Conservation (phyloP, 1,284 basidiomycete species). For the Singerocomus rubriflavus region DNA sequence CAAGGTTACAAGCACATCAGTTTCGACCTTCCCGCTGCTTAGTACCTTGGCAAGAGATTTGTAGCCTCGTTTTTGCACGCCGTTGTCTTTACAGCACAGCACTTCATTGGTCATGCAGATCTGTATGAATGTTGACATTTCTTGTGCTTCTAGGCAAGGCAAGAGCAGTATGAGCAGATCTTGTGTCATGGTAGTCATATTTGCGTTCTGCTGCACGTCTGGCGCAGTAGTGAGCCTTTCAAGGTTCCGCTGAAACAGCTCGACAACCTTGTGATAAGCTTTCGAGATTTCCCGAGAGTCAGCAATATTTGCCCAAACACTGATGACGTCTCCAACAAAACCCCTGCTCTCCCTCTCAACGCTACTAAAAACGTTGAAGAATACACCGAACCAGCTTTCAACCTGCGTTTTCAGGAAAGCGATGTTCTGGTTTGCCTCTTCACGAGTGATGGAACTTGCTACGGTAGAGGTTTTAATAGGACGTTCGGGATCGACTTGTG, state of each 20-base stretch:
- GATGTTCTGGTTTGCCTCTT: slow-evolving; percentile 69
- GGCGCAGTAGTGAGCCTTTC: slow-evolving; percentile 34
- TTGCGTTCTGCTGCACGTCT: slow-evolving; percentile 31
- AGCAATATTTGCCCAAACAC: slow-evolving; percentile 83
- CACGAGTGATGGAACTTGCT: slow-evolving; percentile 38
- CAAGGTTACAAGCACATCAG: slow-evolving; percentile 43
- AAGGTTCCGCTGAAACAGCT: slow-evolving; percentile 76
- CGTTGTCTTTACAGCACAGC: slow-evolving; percentile 74
- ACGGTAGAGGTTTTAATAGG: slow-evolving; percentile 23
- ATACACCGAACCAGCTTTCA: slow-evolving; percentile 90
- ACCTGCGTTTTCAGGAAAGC: slow-evolving; percentile 75
- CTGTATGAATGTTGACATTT: slow-evolving; percentile 63
- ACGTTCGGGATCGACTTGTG: slow-evolving; percentile 34
- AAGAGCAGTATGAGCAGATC: slow-evolving; percentile 88
- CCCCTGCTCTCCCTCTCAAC: slow-evolving; percentile 75
- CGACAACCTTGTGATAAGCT: slow-evolving; percentile 79
- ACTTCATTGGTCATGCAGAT: slow-evolving; percentile 59
- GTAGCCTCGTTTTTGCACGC: slow-evolving; percentile 95
- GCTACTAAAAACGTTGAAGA: slow-evolving; percentile 96
- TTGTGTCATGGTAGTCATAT: slow-evolving; percentile 68
- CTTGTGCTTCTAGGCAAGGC: slow-evolving; percentile 65
- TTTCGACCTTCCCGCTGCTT: slow-evolving; percentile 54
- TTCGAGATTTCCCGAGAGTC: slow-evolving; percentile 71
- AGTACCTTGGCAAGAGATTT: slow-evolving; percentile 78
- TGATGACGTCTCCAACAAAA: slow-evolving; percentile 87